phyloP scores from a whole-genome alignment of 192 early-diverging fungal species.

The Coemansia sp. region DNA sequence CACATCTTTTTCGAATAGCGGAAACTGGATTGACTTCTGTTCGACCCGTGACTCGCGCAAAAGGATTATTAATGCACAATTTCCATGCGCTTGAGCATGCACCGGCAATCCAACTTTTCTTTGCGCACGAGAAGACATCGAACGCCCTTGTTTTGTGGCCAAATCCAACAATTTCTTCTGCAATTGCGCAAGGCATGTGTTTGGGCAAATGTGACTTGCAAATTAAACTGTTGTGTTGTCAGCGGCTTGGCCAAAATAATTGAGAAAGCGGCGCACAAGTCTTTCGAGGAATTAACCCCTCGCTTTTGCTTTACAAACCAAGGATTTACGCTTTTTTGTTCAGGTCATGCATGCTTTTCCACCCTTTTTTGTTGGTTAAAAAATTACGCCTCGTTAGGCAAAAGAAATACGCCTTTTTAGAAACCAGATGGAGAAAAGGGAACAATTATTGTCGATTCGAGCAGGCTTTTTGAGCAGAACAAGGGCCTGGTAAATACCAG shows the following conservation, averaged over 20 bases:
- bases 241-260: neutral
- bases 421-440: neutral
- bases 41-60: neutral
- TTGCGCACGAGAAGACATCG: neutral
- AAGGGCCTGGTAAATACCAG: neutral
- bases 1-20: neutral
- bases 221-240: neutral
- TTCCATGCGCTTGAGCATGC: neutral
- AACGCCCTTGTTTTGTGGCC: no score
- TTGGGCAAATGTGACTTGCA: neutral
- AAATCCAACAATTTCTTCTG: neutral
- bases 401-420: neutral
- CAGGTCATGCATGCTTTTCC: neutral
- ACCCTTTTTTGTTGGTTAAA: neutral
- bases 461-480: conserved; percentile 1
- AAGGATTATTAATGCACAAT: neutral
- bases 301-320: no score
- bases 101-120: neutral
- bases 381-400: neutral
- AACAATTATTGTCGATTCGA: neutral
- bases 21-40: neutral
- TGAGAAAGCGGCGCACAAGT: no score
- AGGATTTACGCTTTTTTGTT: neutral
- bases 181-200: neutral
- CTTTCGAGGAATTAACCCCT: no score